Evolutionary conservation across 116 monocot species (phyloP).

Genomic region (Cymodocea nodosa): DNA sequence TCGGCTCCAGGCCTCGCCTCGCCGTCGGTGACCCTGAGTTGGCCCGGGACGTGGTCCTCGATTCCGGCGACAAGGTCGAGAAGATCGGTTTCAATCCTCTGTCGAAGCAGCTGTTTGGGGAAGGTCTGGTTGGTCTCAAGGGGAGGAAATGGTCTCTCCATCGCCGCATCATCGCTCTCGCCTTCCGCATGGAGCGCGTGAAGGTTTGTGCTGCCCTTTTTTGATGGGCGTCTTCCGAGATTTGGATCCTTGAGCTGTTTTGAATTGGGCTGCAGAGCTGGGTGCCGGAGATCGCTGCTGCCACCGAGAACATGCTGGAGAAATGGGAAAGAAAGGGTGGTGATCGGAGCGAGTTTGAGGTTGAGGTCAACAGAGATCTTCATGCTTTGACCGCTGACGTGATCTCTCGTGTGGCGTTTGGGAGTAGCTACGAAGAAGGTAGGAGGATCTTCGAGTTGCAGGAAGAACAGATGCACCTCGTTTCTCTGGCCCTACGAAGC

Average conservation of each 20-base stretch:
- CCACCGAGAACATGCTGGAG: slow-evolving; percentile 33
- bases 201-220: slow-evolving; percentile 30
- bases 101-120: slow-evolving; percentile 52
- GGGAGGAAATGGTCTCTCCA: slow-evolving; percentile 58
- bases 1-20: slow-evolving; percentile 51
- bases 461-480: slow-evolving; percentile 58
- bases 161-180: slow-evolving; percentile 43
- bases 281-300: slow-evolving; percentile 49
- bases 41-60: slow-evolving; percentile 25
- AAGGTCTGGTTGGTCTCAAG: slow-evolving; percentile 55
- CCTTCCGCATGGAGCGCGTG: slow-evolving; percentile 60
- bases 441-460: slow-evolving; percentile 57
- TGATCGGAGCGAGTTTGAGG: slow-evolving; percentile 39
- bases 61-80: slow-evolving; percentile 31
- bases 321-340: slow-evolving; percentile 35
- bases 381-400: slow-evolving; percentile 46
- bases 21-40: slow-evolving; percentile 41
- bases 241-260: not conserved
- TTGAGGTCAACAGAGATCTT: slow-evolving; percentile 60
- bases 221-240: not conserved
- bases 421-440: slow-evolving; percentile 70
- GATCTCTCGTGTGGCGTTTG: slow-evolving; percentile 71
- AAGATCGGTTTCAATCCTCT: slow-evolving; percentile 38
- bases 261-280: slow-evolving; percentile 19
- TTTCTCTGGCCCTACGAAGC: slow-evolving; percentile 53